Base-by-base conservation (phyloP, 805 yeast species). In the Suhomyces prunicola region DNA sequence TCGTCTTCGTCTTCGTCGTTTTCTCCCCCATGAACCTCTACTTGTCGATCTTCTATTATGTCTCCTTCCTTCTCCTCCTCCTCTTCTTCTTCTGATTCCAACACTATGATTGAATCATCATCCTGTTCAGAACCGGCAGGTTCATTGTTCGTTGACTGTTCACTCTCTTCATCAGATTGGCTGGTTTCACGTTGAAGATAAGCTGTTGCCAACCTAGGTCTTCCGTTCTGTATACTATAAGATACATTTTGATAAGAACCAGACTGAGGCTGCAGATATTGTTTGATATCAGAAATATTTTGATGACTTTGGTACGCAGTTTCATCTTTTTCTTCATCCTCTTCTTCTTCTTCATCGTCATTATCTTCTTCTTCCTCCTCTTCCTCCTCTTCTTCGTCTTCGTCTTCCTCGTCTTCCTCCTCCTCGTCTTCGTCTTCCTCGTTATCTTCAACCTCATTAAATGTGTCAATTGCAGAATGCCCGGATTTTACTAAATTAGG, bases 71-170 rank as follows among this genome's bases (percentile, higher is more conserved):
- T 17, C 24, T 50, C 44, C 17, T 33, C 31, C 10, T 19, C 23
- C 33, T 42, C 46, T 3, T 40, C 51, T 19, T 42, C 49, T 26
- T 53, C 55, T 12, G 52, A 46, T 27, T 52, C 51, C 22, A 44
- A 19, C 15, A 33, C 27, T 8, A 40, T 31, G n/a, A 50, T 44
- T 13, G 27, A 13, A 12, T 40, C 44, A 35, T 50, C 47, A 10
- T 27, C 40, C 13, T 23, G 15, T 6, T 42, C 46, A 22, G 23
- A 15, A 2, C 8, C 26, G 23, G 17, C 27, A 1, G 5, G 15
- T 7, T 22, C 31, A 42, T 17, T 42, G 19, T 42, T 13, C 24
- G 19, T 7, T 41, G 36, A 15, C 23, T 46, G 40, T 8, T 47
- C 49, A 22, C 15, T 24, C 10, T 23, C 49, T 35, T 47, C 35